Percentiles rank a stretch among this genome's conserved stretches.
These are phyloP conservation scores for Aspergillus biplanus DNA, from an alignment of 495 filamentous ascomycete genomes.

Conservation along the genomic window DNA sequence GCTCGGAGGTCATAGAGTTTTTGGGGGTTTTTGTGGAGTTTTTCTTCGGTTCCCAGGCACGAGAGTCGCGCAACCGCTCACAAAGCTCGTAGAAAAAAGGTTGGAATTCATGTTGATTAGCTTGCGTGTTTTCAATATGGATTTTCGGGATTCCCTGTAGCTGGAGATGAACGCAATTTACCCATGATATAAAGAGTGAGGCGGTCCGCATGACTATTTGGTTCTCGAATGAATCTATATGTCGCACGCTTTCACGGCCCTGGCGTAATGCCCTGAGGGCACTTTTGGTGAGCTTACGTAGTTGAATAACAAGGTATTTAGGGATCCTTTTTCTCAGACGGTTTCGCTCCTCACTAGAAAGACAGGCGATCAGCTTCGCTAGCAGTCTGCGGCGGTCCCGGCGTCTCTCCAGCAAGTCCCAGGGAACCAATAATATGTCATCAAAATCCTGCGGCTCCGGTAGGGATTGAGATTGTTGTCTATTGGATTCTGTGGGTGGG, in stretches of 20 bases:
- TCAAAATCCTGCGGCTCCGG: conserved; percentile 33
- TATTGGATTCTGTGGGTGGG: conserved; percentile 3
- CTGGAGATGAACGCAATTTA: conserved; percentile 32
- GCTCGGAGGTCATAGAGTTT: neutral
- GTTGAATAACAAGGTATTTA: conserved; percentile 6
- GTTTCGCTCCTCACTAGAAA: conserved; percentile 23
- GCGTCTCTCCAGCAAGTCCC: conserved; percentile 30
- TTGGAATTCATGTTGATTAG: conserved; percentile 24
- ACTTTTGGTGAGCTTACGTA: conserved; percentile 9
- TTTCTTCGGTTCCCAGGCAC: conserved; percentile 11
- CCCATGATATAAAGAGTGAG: conserved; percentile 45
- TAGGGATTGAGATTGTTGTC: conserved; percentile 11
- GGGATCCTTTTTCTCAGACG: conserved; percentile 20
- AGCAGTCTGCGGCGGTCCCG: conserved; percentile 40
- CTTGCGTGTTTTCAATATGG: conserved; percentile 24
- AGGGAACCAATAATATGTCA: conserved; percentile 26
- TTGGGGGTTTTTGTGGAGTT: neutral
- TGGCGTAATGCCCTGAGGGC: conserved; percentile 22
- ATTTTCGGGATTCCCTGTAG: conserved; percentile 24
- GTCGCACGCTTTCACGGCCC: conserved; percentile 11
- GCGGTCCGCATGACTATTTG: conserved; percentile 35
- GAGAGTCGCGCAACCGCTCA: conserved; percentile 25
- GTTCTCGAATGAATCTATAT: conserved; percentile 20
- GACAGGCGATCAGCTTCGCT: conserved; percentile 27
- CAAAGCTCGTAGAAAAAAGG: conserved; percentile 32